Conservation (phyloP, 169 alveolate genomes). For the Plasmodium gonderi region DNA sequence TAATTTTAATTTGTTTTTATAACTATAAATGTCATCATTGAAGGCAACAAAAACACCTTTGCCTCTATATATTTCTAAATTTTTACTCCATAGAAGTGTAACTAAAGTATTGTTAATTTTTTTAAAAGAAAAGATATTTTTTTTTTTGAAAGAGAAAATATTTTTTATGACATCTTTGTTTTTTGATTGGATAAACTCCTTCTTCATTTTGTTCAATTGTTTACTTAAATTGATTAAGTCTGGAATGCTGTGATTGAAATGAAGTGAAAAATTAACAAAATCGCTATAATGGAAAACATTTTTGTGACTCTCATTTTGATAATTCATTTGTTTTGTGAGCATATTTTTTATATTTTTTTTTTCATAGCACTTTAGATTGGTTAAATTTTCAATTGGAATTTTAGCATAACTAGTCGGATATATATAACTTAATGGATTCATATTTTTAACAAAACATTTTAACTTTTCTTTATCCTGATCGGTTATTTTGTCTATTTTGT, state of each 20-base stretch:
- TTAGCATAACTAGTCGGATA: conserved; percentile 32
- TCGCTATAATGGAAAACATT: conserved; percentile 35
- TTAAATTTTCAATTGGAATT: conserved; percentile 46
- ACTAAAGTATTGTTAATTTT: conserved; percentile 56
- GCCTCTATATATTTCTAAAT: conserved; percentile 48
- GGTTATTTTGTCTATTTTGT: conserved; percentile 62
- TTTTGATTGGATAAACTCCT: conserved; percentile 7
- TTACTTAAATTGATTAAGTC: conserved; percentile 36
- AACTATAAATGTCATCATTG: conserved; percentile 58
- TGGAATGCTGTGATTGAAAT: conserved; percentile 18
- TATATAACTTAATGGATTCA: conserved; percentile 55
- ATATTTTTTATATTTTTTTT: conserved; percentile 58
- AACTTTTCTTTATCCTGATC: conserved; percentile 19
- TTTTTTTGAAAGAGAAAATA: conserved; percentile 22
- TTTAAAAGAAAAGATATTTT: conserved; percentile 61
- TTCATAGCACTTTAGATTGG: conserved; percentile 70
- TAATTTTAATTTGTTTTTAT: conserved; percentile 33
- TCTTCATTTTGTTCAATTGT: conserved; percentile 8
- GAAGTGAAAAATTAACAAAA: conserved; percentile 21
- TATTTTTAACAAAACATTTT: conserved; percentile 28
- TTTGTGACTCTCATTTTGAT: neutral
- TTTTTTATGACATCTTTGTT: conserved; percentile 14
- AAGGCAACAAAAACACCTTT: conserved; percentile 72
- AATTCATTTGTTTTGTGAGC: neutral
- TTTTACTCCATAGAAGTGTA: conserved; percentile 37